Base-by-base conservation (phyloP, 768 basidiomycete genomes). In the Serendipita sp. region DNA sequence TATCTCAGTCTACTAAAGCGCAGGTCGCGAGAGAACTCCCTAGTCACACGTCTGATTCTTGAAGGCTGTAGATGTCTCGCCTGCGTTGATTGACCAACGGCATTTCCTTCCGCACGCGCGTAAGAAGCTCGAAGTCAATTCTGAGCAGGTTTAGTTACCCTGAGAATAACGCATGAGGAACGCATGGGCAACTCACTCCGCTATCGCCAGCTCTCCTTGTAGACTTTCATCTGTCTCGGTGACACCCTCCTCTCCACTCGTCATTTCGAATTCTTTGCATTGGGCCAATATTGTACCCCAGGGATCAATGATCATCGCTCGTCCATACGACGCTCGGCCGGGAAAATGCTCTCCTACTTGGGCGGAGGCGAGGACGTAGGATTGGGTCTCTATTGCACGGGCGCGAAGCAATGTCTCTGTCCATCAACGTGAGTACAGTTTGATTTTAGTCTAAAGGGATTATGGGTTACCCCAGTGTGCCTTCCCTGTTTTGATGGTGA, bases 291-390 rank as follows among this genome's bases (percentile, higher is more conserved):
- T 64, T n/a, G 60, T 65, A 2, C 67, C 67, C 67, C 67, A 68
- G 2, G 67, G 67, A 40, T 68, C 67, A 3, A 68, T 64, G 16
- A 68, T 68, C 67, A 68, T 68, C 13, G 67, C 67, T 15, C 65
- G 62, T 4, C 67, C 67, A 52, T 67, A 67, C n/a, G 62, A 63
- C 10, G 29, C 37, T 23, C 67, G 62, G 3, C 67, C 64, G 10
- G 67, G 64, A 50, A 66, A 68, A 40, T 68, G 67, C 34, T 68
- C 67, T 13, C 67, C 67, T 44, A 34, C 63, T 44, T 68, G 67
- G 4, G 67, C 67, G 55, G 67, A 65, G 8, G 52, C 67, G 44
- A 68, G 65, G 4, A 68, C 64, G 60, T 68, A 68, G 64, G 67
- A 68, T 52, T 68, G 67, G n/a, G 62, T 66, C 63, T 68, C 67